Conservation (phyloP, 371 early-diverging fungal species). For the Synchytrium microbalum region DNA sequence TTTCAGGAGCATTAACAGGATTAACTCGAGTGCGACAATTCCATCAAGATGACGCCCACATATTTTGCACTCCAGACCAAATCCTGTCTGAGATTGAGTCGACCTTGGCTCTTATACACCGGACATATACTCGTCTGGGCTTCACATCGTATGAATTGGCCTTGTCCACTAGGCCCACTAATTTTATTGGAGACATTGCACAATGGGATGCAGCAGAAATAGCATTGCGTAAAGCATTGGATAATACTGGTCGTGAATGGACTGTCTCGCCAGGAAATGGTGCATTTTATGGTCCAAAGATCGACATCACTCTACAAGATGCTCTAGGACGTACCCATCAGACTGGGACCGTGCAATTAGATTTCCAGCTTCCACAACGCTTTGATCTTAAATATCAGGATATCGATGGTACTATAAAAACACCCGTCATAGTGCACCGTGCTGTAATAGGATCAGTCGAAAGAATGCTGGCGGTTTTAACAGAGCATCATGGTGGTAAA, state of each 20-base stretch:
- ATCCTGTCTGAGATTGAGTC: constrained; percentile 66
- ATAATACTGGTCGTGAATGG: constrained; percentile 27
- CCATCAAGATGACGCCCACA: constrained; percentile 98
- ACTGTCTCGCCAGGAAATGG: constrained; percentile 51
- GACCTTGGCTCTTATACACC: constrained; percentile 73
- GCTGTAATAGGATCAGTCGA: constrained; percentile 92
- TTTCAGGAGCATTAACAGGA: constrained; percentile 87
- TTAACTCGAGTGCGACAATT: constrained; percentile 90
- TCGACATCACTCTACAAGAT: constrained; percentile 54
- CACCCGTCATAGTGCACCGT: constrained; percentile 93
- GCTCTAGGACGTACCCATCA: constrained; percentile 49
- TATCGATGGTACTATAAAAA: constrained; percentile 39
- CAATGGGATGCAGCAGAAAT: constrained; percentile 55
- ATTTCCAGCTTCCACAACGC: constrained; percentile 84
- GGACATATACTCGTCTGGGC: constrained; percentile 61
- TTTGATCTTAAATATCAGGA: constrained; percentile 70
- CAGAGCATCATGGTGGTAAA: constrained; percentile 79
- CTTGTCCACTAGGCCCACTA: constrained; percentile 54
- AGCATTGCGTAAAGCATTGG: constrained; percentile 41
- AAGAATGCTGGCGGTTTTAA: constrained; percentile 89
- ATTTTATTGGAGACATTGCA: constrained; percentile 41
- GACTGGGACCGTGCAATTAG: constrained; percentile 62
- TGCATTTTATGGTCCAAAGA: constrained; percentile 62
- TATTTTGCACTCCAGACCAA: constrained; percentile 80
- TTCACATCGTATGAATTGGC: constrained; percentile 46